Evolutionary conservation across 2,329 filamentous ascomycete species (phyloP).

Genomic region (Verticillium zaregamsianum): DNA sequence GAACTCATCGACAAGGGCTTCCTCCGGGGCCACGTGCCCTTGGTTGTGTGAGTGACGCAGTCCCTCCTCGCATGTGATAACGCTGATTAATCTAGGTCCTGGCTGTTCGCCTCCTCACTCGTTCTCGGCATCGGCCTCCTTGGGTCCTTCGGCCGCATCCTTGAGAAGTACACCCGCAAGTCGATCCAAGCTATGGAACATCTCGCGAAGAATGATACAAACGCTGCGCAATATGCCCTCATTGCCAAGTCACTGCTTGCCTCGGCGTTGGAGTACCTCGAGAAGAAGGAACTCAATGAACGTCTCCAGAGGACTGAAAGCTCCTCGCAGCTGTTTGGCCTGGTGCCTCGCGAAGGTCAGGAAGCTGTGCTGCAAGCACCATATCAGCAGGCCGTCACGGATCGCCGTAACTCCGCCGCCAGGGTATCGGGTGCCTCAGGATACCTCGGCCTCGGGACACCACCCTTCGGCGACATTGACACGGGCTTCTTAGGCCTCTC

Average conservation of each 20-base stretch:
- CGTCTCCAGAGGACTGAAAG: conserved; percentile 42
- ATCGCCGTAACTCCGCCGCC: background rate
- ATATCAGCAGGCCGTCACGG: background rate
- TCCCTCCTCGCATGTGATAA: background rate
- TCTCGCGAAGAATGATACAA: conserved; percentile 43
- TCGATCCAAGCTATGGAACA: conserved; percentile 45
- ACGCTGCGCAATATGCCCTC: conserved; percentile 48
- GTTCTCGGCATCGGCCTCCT: conserved; percentile 48
- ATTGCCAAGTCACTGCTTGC: conserved; percentile 47
- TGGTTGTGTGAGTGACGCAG: conserved; percentile 42
- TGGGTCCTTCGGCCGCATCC: conserved; percentile 46
- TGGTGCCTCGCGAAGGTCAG: conserved; percentile 31
- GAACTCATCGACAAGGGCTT: conserved; percentile 37
- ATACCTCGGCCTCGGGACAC: conserved; percentile 21
- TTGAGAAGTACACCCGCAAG: conserved; percentile 45
- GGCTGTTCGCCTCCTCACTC: conserved; percentile 49
- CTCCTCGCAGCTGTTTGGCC: conserved; percentile 47
- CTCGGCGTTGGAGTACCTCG: conserved; percentile 41
- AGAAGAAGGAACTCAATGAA: conserved; percentile 42
- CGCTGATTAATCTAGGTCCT: conserved; percentile 32
- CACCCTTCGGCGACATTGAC: conserved; percentile 29
- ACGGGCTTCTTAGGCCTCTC: conserved; percentile 32
- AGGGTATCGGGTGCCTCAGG: conserved; percentile 1
- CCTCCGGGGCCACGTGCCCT: conserved; percentile 40
- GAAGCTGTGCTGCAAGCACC: background rate